These are phyloP conservation scores for Penicillium sp. DNA, from an alignment of 2,329 filamentous ascomycete genomes.

Conservation along the genomic window DNA sequence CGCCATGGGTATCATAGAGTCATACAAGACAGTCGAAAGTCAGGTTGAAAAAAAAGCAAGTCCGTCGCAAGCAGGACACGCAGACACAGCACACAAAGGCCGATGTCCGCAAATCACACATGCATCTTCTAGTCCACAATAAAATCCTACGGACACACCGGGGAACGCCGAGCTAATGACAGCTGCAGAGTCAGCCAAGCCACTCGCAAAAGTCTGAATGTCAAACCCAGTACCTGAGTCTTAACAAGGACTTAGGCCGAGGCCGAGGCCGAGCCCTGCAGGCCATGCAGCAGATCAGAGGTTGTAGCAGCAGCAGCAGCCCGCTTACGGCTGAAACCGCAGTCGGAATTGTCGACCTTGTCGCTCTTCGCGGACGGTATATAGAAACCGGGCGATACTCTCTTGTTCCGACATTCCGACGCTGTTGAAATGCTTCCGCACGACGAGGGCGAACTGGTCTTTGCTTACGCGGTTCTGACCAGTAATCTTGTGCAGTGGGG, in stretches of 20 bases:
- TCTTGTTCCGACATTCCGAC: slow-evolving; percentile 52
- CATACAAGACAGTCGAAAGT: slow-evolving; percentile 10
- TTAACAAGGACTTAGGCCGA: background rate
- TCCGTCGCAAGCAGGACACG: background rate
- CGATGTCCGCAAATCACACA: background rate
- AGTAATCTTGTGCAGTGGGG: slow-evolving; percentile 32
- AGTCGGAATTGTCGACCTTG: slow-evolving; percentile 46
- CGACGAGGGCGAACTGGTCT: slow-evolving; percentile 46
- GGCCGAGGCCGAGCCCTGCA: background rate
- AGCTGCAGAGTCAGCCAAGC: background rate
- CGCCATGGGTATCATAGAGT: slow-evolving; percentile 19
- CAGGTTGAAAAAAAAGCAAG: background rate
- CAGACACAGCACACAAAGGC: background rate
- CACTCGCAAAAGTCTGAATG: background rate
- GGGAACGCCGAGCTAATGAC: background rate
- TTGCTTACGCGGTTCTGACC: slow-evolving; percentile 47
- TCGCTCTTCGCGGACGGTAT: slow-evolving; percentile 53
- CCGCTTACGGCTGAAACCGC: slow-evolving; percentile 44
- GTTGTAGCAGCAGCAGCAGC: background rate
- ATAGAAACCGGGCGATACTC: slow-evolving; percentile 52
- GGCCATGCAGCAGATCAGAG: background rate
- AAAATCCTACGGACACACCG: background rate
- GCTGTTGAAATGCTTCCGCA: slow-evolving; percentile 54
- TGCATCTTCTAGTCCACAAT: background rate
- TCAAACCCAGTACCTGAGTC: background rate